Base-by-base conservation (phyloP, 75 land plant species). In the Sequoia sempervirens region DNA sequence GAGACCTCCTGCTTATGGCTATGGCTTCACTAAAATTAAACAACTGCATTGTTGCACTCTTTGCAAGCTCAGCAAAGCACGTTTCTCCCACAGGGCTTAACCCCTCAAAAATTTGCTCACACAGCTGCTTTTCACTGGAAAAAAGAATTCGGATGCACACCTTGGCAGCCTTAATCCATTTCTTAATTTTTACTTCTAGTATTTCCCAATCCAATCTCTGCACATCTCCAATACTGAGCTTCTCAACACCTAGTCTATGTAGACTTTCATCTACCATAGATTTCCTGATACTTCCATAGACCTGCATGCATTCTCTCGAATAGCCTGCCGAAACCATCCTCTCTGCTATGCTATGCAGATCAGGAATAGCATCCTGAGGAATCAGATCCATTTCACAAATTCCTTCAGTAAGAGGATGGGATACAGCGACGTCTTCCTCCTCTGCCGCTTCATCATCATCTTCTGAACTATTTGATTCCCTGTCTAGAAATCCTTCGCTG, bases 211-310 rank as follows among this genome's bases (percentile, higher is more conserved):
- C 89, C 89, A 93, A 87, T 81, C 81, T 86, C 79, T 90, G 83
- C 78, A 93, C 90, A 66, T 95, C 96, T 70, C 93, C 96, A 50
- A 93, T 93, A 73, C 92, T 91, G 53, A 93, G 66, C 81, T 89
- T 93, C 86, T 91, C 92, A 36, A 93, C 82, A 79, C 89, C 93
- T 61, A 95, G 89, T 52, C 74, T 85, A 11, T 73, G 84, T n/a
- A 95, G 88, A 82, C 92, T 88, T 56, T 91, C 95, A 73, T 95
- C 95, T 80, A 95, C 75, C 32, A 89, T 91, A 69, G 89, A 85
- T 81, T 87, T 93, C 52, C 94, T 85, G 52, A 88, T 80, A 43
- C 73, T 84, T 38, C 82, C 87, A 81, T 91, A 95, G 13, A 85
- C 89, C 66, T 93, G 90, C 47, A 73, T 72, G 45, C 93, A 95